Percentiles rank a stretch among this genome's conserved stretches.
phyloP scores from a whole-genome alignment of 2,329 filamentous ascomycete genomes.

The Claviceps sorghi region DNA sequence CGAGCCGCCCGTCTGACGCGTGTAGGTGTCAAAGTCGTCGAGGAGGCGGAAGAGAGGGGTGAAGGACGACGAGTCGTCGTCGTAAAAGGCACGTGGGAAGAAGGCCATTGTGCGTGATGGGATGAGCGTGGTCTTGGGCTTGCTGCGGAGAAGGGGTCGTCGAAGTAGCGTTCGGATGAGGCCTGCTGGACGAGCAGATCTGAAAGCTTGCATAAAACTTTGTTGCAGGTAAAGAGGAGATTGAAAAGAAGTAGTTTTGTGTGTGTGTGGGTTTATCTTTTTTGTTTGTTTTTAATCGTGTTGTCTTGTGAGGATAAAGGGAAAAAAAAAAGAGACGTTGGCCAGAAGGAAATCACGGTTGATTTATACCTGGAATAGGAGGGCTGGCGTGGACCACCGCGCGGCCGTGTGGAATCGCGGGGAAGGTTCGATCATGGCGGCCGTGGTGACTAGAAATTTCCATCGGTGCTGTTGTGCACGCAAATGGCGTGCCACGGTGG shows the following conservation, averaged over 20 bases:
- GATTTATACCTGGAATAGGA: conserved; percentile 2
- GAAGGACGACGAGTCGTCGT: conserved; percentile 33
- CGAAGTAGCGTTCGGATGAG: conserved; percentile 11
- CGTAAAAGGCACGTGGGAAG: conserved; percentile 40
- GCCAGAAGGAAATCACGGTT: not conserved
- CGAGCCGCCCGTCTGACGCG: conserved; percentile 14
- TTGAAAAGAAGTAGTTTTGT: not conserved
- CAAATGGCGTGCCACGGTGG: not conserved
- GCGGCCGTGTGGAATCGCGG: not conserved
- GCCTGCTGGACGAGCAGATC: conserved; percentile 11
- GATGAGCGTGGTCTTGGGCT: conserved; percentile 2
- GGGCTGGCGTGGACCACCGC: not conserved
- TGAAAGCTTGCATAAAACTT: conserved; percentile 12
- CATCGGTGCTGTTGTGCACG: not conserved
- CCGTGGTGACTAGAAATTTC: not conserved
- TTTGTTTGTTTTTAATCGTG: no score
- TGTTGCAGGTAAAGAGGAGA: not conserved
- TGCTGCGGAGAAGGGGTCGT: conserved; percentile 12
- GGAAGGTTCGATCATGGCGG: not conserved
- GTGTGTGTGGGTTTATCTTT: not conserved
- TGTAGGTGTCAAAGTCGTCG: conserved; percentile 42
- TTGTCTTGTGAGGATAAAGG: not conserved
- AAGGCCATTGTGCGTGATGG: conserved; percentile 39
- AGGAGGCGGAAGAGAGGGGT: conserved; percentile 43
- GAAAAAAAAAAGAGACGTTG: not conserved